Evolutionary conservation across 768 basidiomycete species (phyloP).

Genomic region (Coprinopsis strossmayeri): DNA sequence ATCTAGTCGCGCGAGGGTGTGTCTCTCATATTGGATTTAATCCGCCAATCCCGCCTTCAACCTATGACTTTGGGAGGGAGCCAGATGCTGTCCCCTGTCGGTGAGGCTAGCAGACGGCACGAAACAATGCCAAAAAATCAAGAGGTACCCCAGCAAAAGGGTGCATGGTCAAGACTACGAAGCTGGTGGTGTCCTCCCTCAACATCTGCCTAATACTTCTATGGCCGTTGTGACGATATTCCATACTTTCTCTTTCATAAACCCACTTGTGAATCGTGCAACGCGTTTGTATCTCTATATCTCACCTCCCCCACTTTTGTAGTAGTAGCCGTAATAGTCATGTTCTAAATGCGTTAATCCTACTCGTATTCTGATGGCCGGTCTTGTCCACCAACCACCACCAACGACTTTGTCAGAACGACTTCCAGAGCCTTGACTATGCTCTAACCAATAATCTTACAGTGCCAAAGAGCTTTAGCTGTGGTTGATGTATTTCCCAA

Average conservation of each 20-base stretch:
- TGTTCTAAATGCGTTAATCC: too few species aligned
- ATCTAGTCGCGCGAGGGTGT: constrained; percentile 81
- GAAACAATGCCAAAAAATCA: not conserved
- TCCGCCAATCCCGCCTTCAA: constrained; percentile 73
- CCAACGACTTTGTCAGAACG: not conserved
- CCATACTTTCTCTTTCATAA: constrained; percentile 1
- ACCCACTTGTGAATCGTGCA: not conserved
- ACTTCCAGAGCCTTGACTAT: not conserved
- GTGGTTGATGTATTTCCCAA: constrained; percentile 89
- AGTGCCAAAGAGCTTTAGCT: too few species aligned
- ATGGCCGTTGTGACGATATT: not conserved
- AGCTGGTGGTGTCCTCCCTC: constrained; percentile 11
- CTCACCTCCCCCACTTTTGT: not conserved
- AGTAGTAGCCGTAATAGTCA: constrained; percentile 1
- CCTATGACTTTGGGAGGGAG: constrained; percentile 42
- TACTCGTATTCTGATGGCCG: too few species aligned
- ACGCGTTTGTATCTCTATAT: not conserved
- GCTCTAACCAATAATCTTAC: not conserved
- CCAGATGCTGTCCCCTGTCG: constrained; percentile 14
- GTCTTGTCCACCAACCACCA: not conserved
- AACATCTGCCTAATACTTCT: not conserved
- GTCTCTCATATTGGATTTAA: constrained; percentile 67
- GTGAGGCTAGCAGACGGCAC: not conserved
- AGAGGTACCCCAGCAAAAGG: not conserved
- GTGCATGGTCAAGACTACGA: constrained; percentile 13